Evolutionary conservation across 225 moss, liverwort and hornwort genomes (phyloP).

Genomic region (Climacium dendroides): DNA sequence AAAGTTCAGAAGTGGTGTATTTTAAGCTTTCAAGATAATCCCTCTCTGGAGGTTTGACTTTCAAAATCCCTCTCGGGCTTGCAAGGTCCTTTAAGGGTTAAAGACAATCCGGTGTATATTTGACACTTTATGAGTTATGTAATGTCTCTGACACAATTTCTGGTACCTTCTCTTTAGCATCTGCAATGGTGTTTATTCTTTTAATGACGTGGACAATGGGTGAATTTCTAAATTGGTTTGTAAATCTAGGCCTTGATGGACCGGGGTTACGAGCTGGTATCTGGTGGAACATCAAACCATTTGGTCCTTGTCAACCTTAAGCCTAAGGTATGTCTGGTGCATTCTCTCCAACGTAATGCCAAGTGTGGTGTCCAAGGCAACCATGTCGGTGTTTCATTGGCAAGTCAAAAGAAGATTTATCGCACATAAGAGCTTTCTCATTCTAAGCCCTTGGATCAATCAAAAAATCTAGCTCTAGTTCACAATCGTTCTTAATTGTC

Average conservation of each 20-base stretch:
- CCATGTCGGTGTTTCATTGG: not conserved
- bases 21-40: too few relatives aligned
- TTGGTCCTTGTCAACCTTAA: conserved; percentile 91
- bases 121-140: not conserved
- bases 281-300: conserved; percentile 87
- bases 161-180: not conserved
- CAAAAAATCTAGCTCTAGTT: not conserved
- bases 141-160: not conserved
- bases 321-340: conserved; percentile 38
- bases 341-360: not conserved
- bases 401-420: not conserved
- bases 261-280: conserved; percentile 78
- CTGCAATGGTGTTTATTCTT: not conserved
- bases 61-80: not conserved
- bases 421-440: not conserved
- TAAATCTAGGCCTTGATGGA: conserved; percentile 37
- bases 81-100: not conserved
- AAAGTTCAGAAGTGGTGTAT: not conserved
- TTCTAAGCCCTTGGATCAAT: not conserved
- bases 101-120: not conserved
- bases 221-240: not conserved
- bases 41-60: too few relatives aligned
- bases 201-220: not conserved
- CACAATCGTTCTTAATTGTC: not conserved
- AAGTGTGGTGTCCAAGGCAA: not conserved